Evolutionary conservation across 1,284 basidiomycete genomes (phyloP).

Genomic region (Coniophora puteana): DNA sequence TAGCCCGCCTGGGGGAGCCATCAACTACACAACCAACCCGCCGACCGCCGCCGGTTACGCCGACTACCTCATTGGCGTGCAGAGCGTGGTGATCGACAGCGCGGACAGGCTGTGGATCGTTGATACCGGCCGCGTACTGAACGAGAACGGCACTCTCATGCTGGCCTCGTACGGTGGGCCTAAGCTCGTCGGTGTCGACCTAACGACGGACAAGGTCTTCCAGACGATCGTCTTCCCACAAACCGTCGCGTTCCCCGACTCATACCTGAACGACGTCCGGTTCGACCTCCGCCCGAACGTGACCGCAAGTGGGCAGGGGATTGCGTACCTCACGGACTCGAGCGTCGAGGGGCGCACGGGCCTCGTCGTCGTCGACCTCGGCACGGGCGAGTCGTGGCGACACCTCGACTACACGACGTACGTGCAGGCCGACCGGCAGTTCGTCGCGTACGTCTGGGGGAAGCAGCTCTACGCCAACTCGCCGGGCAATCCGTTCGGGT

Average conservation of each 20-base stretch:
- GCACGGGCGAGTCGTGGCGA: conserved; percentile 27
- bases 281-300: conserved; percentile 22
- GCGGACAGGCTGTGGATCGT: conserved; percentile 27
- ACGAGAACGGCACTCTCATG: conserved; percentile 20
- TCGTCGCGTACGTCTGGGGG: conserved; percentile 24
- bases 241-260: conserved; percentile 21
- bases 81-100: conserved; percentile 25
- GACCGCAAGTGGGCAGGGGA: conserved; percentile 18
- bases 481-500: conserved; percentile 12
- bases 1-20: too few species aligned
- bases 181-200: conserved; percentile 29
- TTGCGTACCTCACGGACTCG: conserved; percentile 27
- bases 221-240: conserved; percentile 23
- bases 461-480: conserved; percentile 11
- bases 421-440: conserved; percentile 15
- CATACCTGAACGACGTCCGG: conserved; percentile 27
- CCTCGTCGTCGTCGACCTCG: conserved; percentile 25
- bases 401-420: conserved; percentile 21
- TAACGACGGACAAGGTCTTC: conserved; percentile 24
- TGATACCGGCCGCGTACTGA: conserved; percentile 24
- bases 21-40: too few species aligned
- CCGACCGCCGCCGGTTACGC: too few species aligned
- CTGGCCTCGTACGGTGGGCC: conserved; percentile 23
- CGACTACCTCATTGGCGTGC: conserved; percentile 24
- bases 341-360: conserved; percentile 19